A percentile compares a stretch with the other conserved stretches of the same genome.
phyloP scores from a whole-genome alignment of 1,284 basidiomycete genomes.

The Trichosporon sp. region DNA sequence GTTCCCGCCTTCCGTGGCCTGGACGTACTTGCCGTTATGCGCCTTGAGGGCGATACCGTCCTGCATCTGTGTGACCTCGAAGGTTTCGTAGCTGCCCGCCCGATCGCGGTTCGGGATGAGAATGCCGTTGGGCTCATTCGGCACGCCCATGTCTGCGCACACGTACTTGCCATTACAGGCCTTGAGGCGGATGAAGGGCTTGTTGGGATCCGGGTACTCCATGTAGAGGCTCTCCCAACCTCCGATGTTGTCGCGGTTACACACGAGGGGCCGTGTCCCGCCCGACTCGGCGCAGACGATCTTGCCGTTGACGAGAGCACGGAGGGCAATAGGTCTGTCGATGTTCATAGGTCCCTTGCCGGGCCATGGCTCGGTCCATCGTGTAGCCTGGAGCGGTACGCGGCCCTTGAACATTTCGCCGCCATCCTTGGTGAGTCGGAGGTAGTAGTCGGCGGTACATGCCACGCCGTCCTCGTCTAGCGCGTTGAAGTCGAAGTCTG shows the following conservation, averaged over 20 bases:
- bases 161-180: constrained; percentile 10
- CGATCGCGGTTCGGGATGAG: constrained; percentile 5
- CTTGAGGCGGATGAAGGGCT: constrained; percentile 4
- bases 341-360: constrained; percentile 9
- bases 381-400: not conserved
- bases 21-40: constrained; percentile 9
- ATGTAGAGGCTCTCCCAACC: constrained; percentile 9
- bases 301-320: constrained; percentile 9
- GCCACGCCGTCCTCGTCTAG: constrained; percentile 21
- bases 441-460: constrained; percentile 21
- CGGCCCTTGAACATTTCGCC: constrained; percentile 16
- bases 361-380: constrained; percentile 18
- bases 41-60: constrained; percentile 5
- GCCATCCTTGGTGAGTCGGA: constrained; percentile 16
- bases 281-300: constrained; percentile 13
- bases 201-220: not conserved
- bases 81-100: constrained; percentile 11
- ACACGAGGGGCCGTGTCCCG: not conserved
- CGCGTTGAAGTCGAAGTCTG: constrained; percentile 11
- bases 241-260: constrained; percentile 6
- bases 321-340: not conserved
- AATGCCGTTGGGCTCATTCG: not conserved
- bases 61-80: constrained; percentile 3
- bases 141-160: constrained; percentile 4
- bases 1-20: constrained; percentile 3